A percentile compares a stretch with the other conserved stretches of the same genome.
Evolutionary conservation across 1,284 basidiomycete genomes (phyloP).

Genomic region (Mixia osmundae): DNA sequence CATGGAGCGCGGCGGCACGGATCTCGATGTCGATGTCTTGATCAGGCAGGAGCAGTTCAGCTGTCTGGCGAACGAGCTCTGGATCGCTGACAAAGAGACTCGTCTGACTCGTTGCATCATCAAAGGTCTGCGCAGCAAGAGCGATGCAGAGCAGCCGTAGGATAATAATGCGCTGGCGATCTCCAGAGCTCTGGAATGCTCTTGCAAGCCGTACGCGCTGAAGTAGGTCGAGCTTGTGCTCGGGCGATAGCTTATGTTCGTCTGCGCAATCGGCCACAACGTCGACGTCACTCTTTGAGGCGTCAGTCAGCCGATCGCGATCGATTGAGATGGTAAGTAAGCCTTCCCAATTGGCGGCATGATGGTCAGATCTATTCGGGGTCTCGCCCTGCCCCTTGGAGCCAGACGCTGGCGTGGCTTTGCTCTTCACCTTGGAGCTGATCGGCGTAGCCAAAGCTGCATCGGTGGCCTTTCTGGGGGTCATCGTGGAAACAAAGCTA

Average conservation of each 20-base stretch:
- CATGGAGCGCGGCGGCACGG: conserved; percentile 61
- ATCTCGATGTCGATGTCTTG: conserved; percentile 37
- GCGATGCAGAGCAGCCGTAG: conserved; percentile 68
- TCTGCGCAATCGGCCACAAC: conserved; percentile 51
- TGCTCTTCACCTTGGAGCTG: too few relatives aligned
- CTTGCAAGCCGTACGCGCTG: conserved; percentile 63
- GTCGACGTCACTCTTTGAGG: too few relatives aligned
- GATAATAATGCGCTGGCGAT: conserved; percentile 55
- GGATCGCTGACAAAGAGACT: conserved; percentile 86
- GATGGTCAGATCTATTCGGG: too few relatives aligned
- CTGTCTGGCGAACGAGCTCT: conserved; percentile 59
- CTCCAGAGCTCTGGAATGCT: conserved; percentile 35
- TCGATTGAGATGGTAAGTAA: too few relatives aligned
- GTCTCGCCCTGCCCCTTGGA: too few relatives aligned
- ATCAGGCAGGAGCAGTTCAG: conserved; percentile 68
- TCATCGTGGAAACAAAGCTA: too few relatives aligned
- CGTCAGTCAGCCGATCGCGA: too few relatives aligned
- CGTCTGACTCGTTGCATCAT: conserved; percentile 50
- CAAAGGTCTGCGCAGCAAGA: conserved; percentile 33
- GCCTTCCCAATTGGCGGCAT: too few relatives aligned
- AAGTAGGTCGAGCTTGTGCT: conserved; percentile 70
- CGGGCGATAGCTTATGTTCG: conserved; percentile 45
- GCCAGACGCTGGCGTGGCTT: too few relatives aligned
- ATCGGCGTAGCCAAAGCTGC: too few relatives aligned
- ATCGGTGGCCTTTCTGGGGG: too few relatives aligned